Evolutionary conservation across 768 basidiomycete genomes (phyloP).

Genomic region (Russula olivacea): DNA sequence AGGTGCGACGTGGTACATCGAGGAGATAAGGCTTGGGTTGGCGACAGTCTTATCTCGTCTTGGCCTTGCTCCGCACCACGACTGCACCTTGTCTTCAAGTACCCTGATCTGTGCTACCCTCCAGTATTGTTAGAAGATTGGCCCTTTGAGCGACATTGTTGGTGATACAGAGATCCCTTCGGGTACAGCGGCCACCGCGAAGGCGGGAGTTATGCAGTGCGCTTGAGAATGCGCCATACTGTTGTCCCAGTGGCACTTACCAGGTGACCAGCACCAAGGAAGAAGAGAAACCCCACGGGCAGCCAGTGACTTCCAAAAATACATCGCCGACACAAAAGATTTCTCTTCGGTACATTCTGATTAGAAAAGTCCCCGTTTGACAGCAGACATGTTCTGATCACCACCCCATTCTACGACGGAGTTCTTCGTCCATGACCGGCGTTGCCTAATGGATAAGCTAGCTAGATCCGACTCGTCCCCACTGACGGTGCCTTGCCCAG

Average conservation of each 20-base stretch:
- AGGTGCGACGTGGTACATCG: too few species aligned
- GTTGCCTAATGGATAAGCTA: neutral
- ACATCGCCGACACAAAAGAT: conserved; percentile 53
- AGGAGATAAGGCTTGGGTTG: too few species aligned
- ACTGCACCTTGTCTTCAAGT: too few species aligned
- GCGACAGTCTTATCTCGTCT: too few species aligned
- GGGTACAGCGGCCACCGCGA: neutral
- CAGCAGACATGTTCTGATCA: neutral
- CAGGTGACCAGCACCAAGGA: too few species aligned
- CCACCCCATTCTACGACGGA: neutral
- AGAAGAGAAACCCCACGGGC: too few species aligned
- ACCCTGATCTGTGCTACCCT: too few species aligned
- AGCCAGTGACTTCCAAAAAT: too few species aligned
- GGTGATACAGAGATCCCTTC: neutral
- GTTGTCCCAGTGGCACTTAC: neutral
- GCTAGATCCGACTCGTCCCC: neutral
- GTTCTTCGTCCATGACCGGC: neutral
- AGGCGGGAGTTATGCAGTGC: neutral
- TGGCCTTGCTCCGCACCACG: too few species aligned
- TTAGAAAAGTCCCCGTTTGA: conserved; percentile 1
- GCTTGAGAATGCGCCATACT: neutral
- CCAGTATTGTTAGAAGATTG: too few species aligned
- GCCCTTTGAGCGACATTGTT: too few species aligned
- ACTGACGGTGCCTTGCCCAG: too few species aligned
- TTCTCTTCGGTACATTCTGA: conserved; percentile 1